Evolutionary conservation across 257 asterid species (phyloP).

Genomic region (Euphrasia confusa): DNA sequence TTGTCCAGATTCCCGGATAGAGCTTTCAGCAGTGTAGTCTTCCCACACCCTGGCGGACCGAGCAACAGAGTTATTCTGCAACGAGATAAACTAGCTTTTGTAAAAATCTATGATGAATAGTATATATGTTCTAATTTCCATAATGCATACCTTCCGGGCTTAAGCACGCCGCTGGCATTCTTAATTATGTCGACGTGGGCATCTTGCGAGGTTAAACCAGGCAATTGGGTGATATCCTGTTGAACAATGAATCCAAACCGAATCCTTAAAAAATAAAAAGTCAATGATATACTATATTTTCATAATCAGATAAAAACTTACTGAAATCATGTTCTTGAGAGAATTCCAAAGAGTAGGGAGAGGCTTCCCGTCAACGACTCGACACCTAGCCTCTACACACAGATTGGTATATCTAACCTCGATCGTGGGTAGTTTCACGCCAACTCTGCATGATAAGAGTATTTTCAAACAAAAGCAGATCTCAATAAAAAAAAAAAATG

Average conservation of each 20-base stretch:
- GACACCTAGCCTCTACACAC: slow-evolving; percentile 30
- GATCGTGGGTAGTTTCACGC: slow-evolving; percentile 27
- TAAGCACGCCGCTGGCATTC: slow-evolving; percentile 43
- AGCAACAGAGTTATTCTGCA: slow-evolving; percentile 57
- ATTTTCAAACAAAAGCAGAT: neutral
- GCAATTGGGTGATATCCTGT: slow-evolving; percentile 40
- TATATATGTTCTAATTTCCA: neutral
- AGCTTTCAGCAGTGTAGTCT: slow-evolving; percentile 59
- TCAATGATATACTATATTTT: too few relatives aligned
- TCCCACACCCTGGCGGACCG: slow-evolving; percentile 76
- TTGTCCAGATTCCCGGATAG: slow-evolving; percentile 56
- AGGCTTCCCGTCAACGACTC: slow-evolving; percentile 37
- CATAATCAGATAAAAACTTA: neutral
- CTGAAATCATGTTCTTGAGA: slow-evolving; percentile 26
- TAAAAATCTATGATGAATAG: too few relatives aligned
- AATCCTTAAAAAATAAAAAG: too few relatives aligned
- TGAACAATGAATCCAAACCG: neutral
- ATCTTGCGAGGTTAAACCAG: slow-evolving; percentile 36
- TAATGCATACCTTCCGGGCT: slow-evolving; percentile 47
- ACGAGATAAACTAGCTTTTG: slow-evolving; percentile 7
- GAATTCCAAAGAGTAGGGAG: slow-evolving; percentile 44
- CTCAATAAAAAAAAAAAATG: too few relatives aligned
- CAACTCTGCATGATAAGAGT: slow-evolving; percentile 29
- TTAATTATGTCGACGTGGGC: slow-evolving; percentile 41
- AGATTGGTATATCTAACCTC: slow-evolving; percentile 32